phyloP scores from a whole-genome alignment of 176 grass and related monocot genomes.

The Otatea glauca region DNA sequence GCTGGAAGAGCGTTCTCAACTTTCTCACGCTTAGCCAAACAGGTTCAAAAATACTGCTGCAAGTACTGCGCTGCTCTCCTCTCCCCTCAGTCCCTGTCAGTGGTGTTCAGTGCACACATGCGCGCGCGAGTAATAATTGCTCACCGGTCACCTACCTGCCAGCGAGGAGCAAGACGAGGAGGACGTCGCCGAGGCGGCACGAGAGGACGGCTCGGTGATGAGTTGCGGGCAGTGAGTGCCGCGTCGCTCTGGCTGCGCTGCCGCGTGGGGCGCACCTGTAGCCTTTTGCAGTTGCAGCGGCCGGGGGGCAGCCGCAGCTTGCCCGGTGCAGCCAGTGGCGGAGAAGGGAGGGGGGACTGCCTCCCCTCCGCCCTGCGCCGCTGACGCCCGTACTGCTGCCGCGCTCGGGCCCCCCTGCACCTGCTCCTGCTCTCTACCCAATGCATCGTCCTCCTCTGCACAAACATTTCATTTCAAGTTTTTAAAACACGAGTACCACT shows the following conservation, averaged over 20 bases:
- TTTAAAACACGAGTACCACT: background rate
- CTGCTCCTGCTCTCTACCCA: constrained; percentile 31
- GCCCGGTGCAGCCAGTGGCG: background rate
- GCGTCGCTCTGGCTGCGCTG: background rate
- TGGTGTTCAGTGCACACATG: constrained; percentile 45
- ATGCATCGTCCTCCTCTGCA: constrained; percentile 50
- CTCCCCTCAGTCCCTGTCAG: background rate
- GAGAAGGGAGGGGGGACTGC: background rate
- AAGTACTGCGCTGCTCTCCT: constrained; percentile 2
- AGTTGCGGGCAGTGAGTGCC: background rate
- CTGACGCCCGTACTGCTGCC: constrained; percentile 36
- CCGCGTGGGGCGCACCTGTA: constrained; percentile 1
- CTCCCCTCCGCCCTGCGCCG: background rate
- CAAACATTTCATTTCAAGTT: constrained; percentile 3
- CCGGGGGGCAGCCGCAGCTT: constrained; percentile 10
- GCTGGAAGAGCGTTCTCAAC: background rate
- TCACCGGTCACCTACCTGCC: constrained; percentile 46
- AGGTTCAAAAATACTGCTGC: background rate
- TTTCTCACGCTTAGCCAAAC: background rate
- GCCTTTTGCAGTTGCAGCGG: constrained; percentile 44
- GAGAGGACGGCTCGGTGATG: background rate
- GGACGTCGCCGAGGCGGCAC: background rate
- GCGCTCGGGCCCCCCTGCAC: background rate
- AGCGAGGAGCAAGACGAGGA: constrained; percentile 28
- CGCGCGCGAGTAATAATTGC: constrained; percentile 43